Percentiles rank a stretch among this genome's conserved stretches.
Conservation (phyloP, 2,329 filamentous ascomycete genomes). For the Sphaerostilbella broomeana region DNA sequence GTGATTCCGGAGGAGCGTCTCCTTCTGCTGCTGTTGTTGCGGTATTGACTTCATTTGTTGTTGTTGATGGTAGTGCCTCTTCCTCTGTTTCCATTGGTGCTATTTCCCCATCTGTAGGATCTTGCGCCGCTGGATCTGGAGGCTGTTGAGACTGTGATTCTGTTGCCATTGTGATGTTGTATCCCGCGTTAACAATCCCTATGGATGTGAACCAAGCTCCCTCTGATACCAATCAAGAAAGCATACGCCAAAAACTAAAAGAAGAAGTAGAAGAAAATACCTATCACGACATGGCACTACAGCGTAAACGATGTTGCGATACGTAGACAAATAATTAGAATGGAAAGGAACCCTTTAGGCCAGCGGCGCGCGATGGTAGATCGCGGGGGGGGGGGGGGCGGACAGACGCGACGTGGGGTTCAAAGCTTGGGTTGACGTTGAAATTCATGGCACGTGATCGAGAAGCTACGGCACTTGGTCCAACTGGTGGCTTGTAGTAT, state of each 20-base stretch:
- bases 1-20: slow-evolving; percentile 32
- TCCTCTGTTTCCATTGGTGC: slow-evolving; percentile 5
- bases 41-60: slow-evolving; percentile 7
- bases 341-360: too few relatives aligned
- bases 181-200: too few relatives aligned
- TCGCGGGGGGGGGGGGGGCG: too few relatives aligned
- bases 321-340: too few relatives aligned
- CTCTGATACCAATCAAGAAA: not conserved
- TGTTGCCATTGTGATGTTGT: slow-evolving; percentile 2
- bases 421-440: not conserved
- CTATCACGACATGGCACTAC: too few relatives aligned
- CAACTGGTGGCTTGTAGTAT: slow-evolving; percentile 15
- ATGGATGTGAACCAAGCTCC: too few relatives aligned
- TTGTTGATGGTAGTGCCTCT: slow-evolving; percentile 1
- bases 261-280: too few relatives aligned
- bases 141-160: not conserved
- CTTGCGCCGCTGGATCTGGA: slow-evolving; percentile 1
- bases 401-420: slow-evolving; percentile 15
- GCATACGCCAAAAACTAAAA: too few relatives aligned
- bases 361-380: too few relatives aligned
- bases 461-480: slow-evolving; percentile 2
- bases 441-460: not conserved
- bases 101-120: not conserved
- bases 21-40: slow-evolving; percentile 15
- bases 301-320: too few relatives aligned